A percentile compares a stretch with the other conserved stretches of the same genome.
phyloP scores from a whole-genome alignment of 768 basidiomycete species.

The Xerocomus potaroensis region DNA sequence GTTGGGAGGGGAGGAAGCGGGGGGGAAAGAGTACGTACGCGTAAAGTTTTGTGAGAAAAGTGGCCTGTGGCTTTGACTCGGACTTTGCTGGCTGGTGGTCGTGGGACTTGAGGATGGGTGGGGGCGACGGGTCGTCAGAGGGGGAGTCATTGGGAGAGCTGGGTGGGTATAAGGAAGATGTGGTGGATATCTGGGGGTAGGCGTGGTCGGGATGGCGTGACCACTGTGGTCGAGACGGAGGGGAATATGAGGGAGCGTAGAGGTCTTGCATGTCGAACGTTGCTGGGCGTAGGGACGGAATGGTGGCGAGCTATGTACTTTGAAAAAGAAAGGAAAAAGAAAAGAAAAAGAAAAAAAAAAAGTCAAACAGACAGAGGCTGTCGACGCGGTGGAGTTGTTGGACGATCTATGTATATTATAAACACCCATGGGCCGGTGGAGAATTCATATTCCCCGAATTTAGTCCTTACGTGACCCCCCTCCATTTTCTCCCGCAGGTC shows the following conservation, averaged over 20 bases:
- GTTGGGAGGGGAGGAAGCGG: slow-evolving; percentile 15
- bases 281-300: slow-evolving; percentile 39
- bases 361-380: slow-evolving; percentile 28
- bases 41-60: slow-evolving; percentile 97
- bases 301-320: slow-evolving; percentile 33
- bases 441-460: slow-evolving; percentile 37
- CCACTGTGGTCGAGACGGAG: slow-evolving; percentile 40
- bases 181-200: slow-evolving; percentile 33
- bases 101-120: slow-evolving; percentile 29
- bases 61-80: slow-evolving; percentile 82
- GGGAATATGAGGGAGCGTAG: slow-evolving; percentile 40
- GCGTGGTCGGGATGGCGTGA: slow-evolving; percentile 31
- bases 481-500: slow-evolving; percentile 32
- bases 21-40: slow-evolving; percentile 53
- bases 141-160: slow-evolving; percentile 40
- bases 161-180: slow-evolving; percentile 32
- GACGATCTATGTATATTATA: slow-evolving; percentile 34
- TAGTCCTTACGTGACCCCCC: slow-evolving; percentile 32
- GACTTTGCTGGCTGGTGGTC: slow-evolving; percentile 57
- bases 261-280: slow-evolving; percentile 45
- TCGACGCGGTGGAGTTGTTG: slow-evolving; percentile 5
- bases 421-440: slow-evolving; percentile 34
- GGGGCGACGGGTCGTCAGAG: slow-evolving; percentile 45
- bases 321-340: slow-evolving; percentile 30
- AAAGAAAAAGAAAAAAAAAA: slow-evolving; percentile 23